Evolutionary conservation across 495 filamentous ascomycete genomes (phyloP).

Genomic region (Aspergillus panamensis): DNA sequence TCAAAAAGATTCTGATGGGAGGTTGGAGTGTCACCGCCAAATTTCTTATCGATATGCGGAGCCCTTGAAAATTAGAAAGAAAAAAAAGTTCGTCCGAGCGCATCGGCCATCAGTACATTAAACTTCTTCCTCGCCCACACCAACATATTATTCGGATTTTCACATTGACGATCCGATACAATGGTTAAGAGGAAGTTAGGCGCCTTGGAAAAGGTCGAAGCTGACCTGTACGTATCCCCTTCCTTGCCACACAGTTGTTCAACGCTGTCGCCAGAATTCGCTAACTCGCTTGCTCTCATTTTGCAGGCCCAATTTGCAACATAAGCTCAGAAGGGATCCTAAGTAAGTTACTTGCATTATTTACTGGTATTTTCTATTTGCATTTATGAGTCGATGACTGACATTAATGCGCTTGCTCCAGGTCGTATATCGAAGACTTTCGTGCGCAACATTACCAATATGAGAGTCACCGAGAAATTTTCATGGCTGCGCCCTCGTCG

Average conservation of each 20-base stretch:
- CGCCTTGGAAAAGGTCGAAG: conserved; percentile 92
- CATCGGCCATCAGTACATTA: conserved; percentile 21
- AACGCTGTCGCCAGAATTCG: conserved; percentile 24
- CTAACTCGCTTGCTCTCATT: conserved; percentile 16
- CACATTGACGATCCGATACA: conserved; percentile 19
- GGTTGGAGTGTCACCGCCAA: neutral
- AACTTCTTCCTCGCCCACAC: conserved; percentile 12
- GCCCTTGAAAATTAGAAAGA: conserved; percentile 13
- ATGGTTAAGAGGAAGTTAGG: conserved; percentile 86
- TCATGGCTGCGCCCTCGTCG: conserved; percentile 74
- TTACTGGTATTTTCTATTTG: neutral
- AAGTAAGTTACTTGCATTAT: conserved; percentile 47
- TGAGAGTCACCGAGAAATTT: conserved; percentile 84
- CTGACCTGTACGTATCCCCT: conserved; percentile 61
- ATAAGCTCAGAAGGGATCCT: conserved; percentile 83
- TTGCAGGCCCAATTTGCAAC: conserved; percentile 72
- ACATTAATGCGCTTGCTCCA: conserved; percentile 24
- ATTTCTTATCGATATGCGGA: conserved; percentile 42
- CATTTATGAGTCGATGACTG: conserved; percentile 5
- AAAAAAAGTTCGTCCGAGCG: conserved; percentile 43
- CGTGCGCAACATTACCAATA: conserved; percentile 87
- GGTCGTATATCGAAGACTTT: conserved; percentile 84
- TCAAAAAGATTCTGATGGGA: neutral
- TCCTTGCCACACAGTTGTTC: conserved; percentile 12
- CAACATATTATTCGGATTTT: conserved; percentile 8